Conservation (phyloP, 495 filamentous ascomycete species). For the Pseudotulostoma volvatum region DNA sequence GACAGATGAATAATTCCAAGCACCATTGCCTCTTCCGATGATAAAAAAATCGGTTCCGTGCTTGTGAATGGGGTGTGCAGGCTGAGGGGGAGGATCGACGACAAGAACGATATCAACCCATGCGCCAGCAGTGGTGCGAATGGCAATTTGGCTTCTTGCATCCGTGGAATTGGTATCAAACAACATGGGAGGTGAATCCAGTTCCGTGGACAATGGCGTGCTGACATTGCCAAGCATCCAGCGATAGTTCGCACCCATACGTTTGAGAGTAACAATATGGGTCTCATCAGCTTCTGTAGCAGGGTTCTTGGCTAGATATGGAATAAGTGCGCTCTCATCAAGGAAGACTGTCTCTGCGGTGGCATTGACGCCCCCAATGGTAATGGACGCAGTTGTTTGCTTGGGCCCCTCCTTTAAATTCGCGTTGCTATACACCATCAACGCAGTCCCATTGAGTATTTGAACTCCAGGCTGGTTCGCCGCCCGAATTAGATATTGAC, state of each 20-base stretch:
- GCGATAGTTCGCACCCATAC: conserved; percentile 19
- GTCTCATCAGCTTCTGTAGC: conserved; percentile 20
- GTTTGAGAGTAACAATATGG: conserved; percentile 21
- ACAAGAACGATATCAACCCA: conserved; percentile 38
- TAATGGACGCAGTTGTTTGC: conserved; percentile 6
- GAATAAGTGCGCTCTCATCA: conserved; percentile 14
- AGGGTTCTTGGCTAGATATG: conserved; percentile 20
- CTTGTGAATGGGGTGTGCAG: conserved; percentile 42
- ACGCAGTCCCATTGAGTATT: conserved; percentile 20
- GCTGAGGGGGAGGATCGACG: conserved; percentile 25
- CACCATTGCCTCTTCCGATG: conserved; percentile 26
- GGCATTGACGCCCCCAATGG: conserved; percentile 22
- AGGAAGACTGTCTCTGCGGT: conserved; percentile 19
- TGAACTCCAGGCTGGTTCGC: conserved; percentile 19
- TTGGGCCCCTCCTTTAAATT: not conserved
- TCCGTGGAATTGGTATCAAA: conserved; percentile 17
- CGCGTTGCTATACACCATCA: conserved; percentile 18
- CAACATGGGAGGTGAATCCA: conserved; percentile 21
- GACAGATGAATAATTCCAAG: conserved; percentile 25
- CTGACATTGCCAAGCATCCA: conserved; percentile 24
- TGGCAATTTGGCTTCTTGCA: conserved; percentile 17
- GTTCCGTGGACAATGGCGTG: conserved; percentile 9
- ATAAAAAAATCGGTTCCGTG: conserved; percentile 34
- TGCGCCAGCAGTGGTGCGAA: conserved; percentile 29
- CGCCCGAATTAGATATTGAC: conserved; percentile 23